These are phyloP conservation scores for Plantago major DNA, from an alignment of 257 asterid genomes.

Conservation along the genomic window DNA sequence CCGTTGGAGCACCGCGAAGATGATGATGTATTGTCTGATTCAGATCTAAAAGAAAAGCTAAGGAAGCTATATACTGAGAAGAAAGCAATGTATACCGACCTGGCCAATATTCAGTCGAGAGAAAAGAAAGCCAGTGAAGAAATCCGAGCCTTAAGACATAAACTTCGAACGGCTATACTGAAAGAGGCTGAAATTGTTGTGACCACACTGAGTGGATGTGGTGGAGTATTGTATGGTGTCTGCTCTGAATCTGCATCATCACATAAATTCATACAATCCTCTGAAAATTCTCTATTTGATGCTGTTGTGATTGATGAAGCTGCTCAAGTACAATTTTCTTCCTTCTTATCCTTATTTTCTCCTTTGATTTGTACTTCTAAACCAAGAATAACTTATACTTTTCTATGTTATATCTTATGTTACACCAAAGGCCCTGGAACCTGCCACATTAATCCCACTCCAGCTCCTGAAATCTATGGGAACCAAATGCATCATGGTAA, in stretches of 20 bases:
- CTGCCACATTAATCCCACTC: conserved; percentile 93
- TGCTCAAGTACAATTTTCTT: conserved; percentile 63
- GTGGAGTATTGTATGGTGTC: conserved; percentile 91
- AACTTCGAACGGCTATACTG: conserved; percentile 67
- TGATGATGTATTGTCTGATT: conserved; percentile 55
- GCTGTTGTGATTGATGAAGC: conserved; percentile 99
- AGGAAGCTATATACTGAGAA: conserved; percentile 64
- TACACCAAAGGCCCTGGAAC: conserved; percentile 80
- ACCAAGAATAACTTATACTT: conserved; percentile 8
- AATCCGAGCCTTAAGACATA: conserved; percentile 73
- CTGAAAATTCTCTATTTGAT: conserved; percentile 77
- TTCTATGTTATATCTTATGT: conserved; percentile 15
- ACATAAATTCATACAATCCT: conserved; percentile 64
- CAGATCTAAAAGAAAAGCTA: conserved; percentile 69
- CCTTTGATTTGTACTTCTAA: conserved; percentile 23
- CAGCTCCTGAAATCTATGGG: conserved; percentile 93
- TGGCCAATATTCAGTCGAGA: conserved; percentile 66
- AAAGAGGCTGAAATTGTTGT: conserved; percentile 97
- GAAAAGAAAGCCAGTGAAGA: conserved; percentile 83
- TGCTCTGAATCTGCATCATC: conserved; percentile 69
- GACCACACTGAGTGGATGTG: conserved; percentile 96
- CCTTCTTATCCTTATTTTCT: conserved; percentile 15
- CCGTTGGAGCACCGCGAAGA: conserved; percentile 44
- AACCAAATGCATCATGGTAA: conserved; percentile 92
- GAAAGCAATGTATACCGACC: conserved; percentile 62